Base-by-base conservation (phyloP, 2,329 filamentous ascomycete species). In the Colletotrichum australisinense region DNA sequence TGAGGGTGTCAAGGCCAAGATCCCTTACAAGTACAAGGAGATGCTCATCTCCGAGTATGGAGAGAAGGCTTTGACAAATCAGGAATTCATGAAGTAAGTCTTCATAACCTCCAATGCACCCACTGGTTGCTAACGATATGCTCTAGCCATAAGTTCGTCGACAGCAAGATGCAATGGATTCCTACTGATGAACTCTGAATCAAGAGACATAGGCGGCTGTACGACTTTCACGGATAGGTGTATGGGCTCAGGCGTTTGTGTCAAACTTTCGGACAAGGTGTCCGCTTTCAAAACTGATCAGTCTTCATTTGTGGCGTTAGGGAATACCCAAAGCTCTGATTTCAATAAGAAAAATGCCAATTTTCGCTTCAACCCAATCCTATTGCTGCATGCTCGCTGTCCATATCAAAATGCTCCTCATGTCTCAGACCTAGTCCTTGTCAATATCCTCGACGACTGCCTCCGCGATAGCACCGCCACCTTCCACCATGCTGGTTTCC, bases 1-100 rank as follows among this genome's bases (percentile, higher is more conserved):
- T 69, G 93, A 95, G 78, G 92, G 91, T 0, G 87, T 91, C 0
- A 84, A 87, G 0, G 92, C 88, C 58, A 91, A 91, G 81, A 91
- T 95, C 28, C 93, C 93, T 0, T 91, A 87, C 77, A 83, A 85
- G 8, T 93, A 91, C 78, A 86, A 88, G 73, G 88, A 90, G 59
- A 85, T 93, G 62, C 82, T 93, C 1, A 83, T 84, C 24, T 84
- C 88, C 11, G 90, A 93, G 77, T 93, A 93, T 75, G 82, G 87
- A 4, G 78, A 85, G 60, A 85, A 83, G 57, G 86, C 90, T 0
- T 77, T 93, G 70, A 84, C 82, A 1, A 81, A 85, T 22, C 90
- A 84, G 0, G 81, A 88, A 4, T 91, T 84, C 74, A 82, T 90
- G 73, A 84, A 84, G 89, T 91, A 83, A 75, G 88, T 76, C 12